Conservation (phyloP, 441 rosid species). For the Jatropha podagrica region DNA sequence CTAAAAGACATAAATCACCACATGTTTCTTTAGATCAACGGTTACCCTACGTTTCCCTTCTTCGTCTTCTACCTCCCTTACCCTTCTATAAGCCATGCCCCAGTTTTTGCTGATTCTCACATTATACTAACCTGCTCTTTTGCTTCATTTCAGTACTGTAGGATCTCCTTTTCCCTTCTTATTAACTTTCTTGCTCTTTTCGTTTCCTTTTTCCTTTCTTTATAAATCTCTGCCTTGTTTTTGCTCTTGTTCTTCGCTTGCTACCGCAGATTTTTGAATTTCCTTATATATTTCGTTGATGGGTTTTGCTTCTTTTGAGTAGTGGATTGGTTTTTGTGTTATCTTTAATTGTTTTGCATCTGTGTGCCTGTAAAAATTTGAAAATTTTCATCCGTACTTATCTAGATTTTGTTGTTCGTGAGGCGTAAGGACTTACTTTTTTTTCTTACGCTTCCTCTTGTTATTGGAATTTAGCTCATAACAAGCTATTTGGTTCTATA, state of each 20-base stretch:
- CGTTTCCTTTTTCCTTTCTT: neutral
- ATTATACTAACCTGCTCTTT: neutral
- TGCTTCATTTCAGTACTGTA: slow-evolving; percentile 18
- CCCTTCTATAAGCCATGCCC: neutral
- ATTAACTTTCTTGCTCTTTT: neutral
- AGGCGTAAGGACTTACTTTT: neutral
- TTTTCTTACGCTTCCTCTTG: neutral
- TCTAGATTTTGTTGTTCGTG: neutral
- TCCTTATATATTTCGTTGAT: neutral
- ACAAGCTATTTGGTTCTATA: slow-evolving; percentile 18
- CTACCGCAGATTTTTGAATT: neutral
- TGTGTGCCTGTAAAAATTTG: slow-evolving; percentile 10
- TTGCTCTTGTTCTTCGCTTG: neutral
- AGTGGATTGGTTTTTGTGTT: neutral
- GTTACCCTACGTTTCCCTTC: slow-evolving; percentile 43
- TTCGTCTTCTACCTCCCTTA: neutral
- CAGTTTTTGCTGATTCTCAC: neutral
- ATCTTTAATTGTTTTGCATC: slow-evolving; percentile 11
- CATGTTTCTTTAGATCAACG: slow-evolving; percentile 40
- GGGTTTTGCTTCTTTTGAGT: neutral
- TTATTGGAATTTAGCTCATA: slow-evolving; percentile 4
- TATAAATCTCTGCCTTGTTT: neutral
- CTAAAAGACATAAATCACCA: slow-evolving; percentile 34
- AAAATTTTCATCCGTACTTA: neutral
- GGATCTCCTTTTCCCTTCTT: slow-evolving; percentile 1